These are phyloP conservation scores for Daphne laureola DNA, from an alignment of 441 rosid genomes.

Conservation along the genomic window DNA sequence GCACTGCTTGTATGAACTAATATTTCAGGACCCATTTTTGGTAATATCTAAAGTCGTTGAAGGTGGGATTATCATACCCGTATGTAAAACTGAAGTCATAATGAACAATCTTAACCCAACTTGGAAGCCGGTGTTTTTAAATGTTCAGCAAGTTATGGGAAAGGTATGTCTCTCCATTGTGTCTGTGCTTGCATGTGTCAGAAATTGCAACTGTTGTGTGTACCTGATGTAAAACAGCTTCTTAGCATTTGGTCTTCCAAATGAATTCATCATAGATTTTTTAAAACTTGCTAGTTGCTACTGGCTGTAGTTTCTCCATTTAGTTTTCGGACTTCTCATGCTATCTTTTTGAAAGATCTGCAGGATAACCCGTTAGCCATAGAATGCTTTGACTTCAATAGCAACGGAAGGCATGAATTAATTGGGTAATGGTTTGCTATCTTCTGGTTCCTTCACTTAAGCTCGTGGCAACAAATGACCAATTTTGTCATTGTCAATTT, in stretches of 20 bases:
- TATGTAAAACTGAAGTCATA: slow-evolving; percentile 81
- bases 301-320: neutral
- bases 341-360: slow-evolving; percentile 22
- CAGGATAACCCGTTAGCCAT: slow-evolving; percentile 81
- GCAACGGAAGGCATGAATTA: slow-evolving; percentile 76
- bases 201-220: too few relatives aligned
- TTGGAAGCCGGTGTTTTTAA: slow-evolving; percentile 80
- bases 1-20: slow-evolving; percentile 15
- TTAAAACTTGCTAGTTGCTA: slow-evolving; percentile 1
- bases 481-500: slow-evolving; percentile 12
- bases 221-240: too few relatives aligned
- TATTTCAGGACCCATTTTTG: slow-evolving; percentile 75
- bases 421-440: slow-evolving; percentile 54
- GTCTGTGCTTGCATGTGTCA: too few relatives aligned
- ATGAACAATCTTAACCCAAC: slow-evolving; percentile 63
- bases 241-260: neutral
- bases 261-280: slow-evolving; percentile 3
- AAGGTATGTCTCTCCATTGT: slow-evolving; percentile 37
- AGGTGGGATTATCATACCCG: slow-evolving; percentile 56
- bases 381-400: slow-evolving; percentile 82
- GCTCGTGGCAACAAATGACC: neutral
- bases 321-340: slow-evolving; percentile 9
- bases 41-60: slow-evolving; percentile 72
- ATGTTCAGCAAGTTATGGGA: slow-evolving; percentile 86
- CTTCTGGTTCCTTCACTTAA: slow-evolving; percentile 11